Base-by-base conservation (phyloP, 495 filamentous ascomycete species). In the Aspergillus heteromorphus region DNA sequence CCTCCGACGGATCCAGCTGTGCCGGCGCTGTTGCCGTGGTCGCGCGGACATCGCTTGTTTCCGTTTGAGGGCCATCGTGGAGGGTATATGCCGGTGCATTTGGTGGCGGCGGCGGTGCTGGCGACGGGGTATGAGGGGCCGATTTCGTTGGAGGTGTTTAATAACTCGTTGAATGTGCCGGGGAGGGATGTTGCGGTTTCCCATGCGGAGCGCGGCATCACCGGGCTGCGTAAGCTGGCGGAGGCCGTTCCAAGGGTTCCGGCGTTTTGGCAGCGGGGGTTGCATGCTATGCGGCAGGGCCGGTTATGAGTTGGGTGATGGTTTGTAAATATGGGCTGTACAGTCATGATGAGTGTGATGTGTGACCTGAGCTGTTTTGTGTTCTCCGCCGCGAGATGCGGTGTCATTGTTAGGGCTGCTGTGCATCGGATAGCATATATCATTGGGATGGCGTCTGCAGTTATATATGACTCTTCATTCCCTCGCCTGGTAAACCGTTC, bases 71-170 rank as follows among this genome's bases (percentile, higher is more conserved):
- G 43, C 16, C 53, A 60, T 2, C 53, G 49, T 0, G 79, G 83
- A 0, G 83, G 80, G 0, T 87, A 86, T 67, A 69, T 88, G 48
- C 85, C 85, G 1, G 77, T 86, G 7, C 60, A 78, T n/a, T 67
- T 81, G n/a, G 79, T 88, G 27, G 62, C 79, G 0, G 71, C 74
- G 48, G 84, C 81, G 1, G 84, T 88, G 8, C 60, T 87, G 11
- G 70, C 61, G 17, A 87, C 85, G 1, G 84, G 85, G 0, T 87
- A 83, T 42, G 65, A 72, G 51, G 82, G 80, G 0, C 86, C 80
- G 71, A 73, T 86, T 16, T 84, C 79, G 2, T 29, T 87, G n/a
- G 85, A 88, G 66, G 80, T 87, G 2, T 88, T 88, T 48, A 72
- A 72, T 53, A 19, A 45, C 2, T 70, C 67, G 34, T 38, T 70